These are phyloP conservation scores for Fusarium verrucosum DNA, from an alignment of 2,329 filamentous ascomycete genomes.

Conservation along the genomic window DNA sequence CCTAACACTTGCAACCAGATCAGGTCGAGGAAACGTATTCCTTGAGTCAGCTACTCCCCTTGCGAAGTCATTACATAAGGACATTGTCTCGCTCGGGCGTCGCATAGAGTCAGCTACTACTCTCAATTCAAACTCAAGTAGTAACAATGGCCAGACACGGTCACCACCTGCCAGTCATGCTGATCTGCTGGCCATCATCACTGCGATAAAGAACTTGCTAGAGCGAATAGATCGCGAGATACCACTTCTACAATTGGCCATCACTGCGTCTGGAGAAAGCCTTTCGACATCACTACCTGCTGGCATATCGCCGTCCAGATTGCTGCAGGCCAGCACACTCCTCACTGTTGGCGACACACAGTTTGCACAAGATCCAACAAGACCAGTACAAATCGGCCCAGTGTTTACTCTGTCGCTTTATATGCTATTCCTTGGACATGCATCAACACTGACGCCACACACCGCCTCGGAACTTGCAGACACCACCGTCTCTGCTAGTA, in stretches of 20 bases:
- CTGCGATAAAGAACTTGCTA: slow-evolving; percentile 79
- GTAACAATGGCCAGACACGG: slow-evolving; percentile 52
- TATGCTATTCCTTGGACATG: slow-evolving; percentile 90
- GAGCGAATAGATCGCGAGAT: slow-evolving; percentile 88
- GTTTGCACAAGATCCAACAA: slow-evolving; percentile 71
- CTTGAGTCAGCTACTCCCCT: slow-evolving; percentile 86
- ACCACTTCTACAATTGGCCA: slow-evolving; percentile 89
- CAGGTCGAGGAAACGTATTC: slow-evolving; percentile 62
- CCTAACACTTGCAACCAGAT: slow-evolving; percentile 48
- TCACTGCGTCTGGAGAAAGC: slow-evolving; percentile 90
- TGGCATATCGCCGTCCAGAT: slow-evolving; percentile 86
- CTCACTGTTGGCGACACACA: slow-evolving; percentile 87
- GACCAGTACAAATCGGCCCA: slow-evolving; percentile 83
- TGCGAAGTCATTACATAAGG: slow-evolving; percentile 82
- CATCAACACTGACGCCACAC: slow-evolving; percentile 49
- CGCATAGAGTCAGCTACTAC: slow-evolving; percentile 76
- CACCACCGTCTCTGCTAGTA: neutral
- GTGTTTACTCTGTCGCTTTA: slow-evolving; percentile 89
- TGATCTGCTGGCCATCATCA: slow-evolving; percentile 75
- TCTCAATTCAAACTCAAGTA: slow-evolving; percentile 62
- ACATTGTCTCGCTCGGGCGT: slow-evolving; percentile 82
- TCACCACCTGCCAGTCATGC: slow-evolving; percentile 58
- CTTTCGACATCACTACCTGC: slow-evolving; percentile 81
- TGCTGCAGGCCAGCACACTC: slow-evolving; percentile 92
- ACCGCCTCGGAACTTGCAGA: neutral